Base-by-base conservation (phyloP, 1,139 yeast genomes). In the Taphrina betulina region DNA sequence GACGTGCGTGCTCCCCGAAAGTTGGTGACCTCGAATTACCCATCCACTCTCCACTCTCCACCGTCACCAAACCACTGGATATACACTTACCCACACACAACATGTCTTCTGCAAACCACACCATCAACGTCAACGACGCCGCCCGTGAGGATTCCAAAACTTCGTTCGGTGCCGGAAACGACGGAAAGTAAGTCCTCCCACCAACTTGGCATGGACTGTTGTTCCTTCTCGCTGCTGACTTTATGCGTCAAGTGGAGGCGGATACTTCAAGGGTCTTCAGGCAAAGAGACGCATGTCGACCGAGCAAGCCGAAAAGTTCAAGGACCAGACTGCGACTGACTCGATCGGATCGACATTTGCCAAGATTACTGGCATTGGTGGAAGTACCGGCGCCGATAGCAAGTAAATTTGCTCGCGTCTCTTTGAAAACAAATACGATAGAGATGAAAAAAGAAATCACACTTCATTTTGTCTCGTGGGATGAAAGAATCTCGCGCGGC, bases 21-120 rank as follows among this genome's bases (percentile, higher is more conserved):
- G n/a, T n/a, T n/a, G n/a, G n/a, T n/a, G n/a, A n/a, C n/a, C n/a
- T n/a, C n/a, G n/a, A n/a, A n/a, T n/a, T n/a, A n/a, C n/a, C n/a
- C n/a, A n/a, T n/a, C n/a, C n/a, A n/a, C n/a, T n/a, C n/a, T n/a
- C n/a, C n/a, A n/a, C n/a, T n/a, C n/a, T n/a, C n/a, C n/a, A n/a
- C n/a, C n/a, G n/a, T n/a, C n/a, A n/a, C n/a, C n/a, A n/a, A n/a
- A n/a, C n/a, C n/a, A n/a, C n/a, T n/a, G n/a, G n/a, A n/a, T n/a
- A n/a, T n/a, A n/a, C n/a, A n/a, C n/a, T n/a, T n/a, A n/a, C n/a
- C n/a, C n/a, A n/a, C n/a, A n/a, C n/a, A n/a, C 1, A 23, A n/a
- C 24, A 50, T 50, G 54, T 50, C 54, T 16, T 50, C 54, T 12
- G 54, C 54, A 29, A 50, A 40, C 36, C 54, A 50, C 41, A 40